Conservation (phyloP, 371 early-diverging fungal species). For the Neoconidiobolus thromboides region DNA sequence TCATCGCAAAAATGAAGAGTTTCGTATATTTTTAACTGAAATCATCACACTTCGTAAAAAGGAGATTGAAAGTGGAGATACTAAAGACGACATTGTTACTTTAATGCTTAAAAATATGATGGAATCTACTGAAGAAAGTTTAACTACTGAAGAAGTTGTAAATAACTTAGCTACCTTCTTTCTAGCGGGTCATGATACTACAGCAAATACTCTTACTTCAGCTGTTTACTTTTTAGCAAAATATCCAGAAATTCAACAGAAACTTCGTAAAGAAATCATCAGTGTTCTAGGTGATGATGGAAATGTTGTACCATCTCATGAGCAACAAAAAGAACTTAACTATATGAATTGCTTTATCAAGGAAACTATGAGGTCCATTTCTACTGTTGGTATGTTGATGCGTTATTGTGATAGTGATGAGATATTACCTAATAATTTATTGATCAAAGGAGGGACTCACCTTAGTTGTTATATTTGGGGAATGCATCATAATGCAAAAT, state of each 20-base stretch:
- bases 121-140: background rate
- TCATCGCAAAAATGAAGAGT: background rate
- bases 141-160: slow-evolving; percentile 8
- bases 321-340: background rate
- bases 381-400: background rate
- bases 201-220: slow-evolving; percentile 23
- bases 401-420: background rate
- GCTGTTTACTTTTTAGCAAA: slow-evolving; percentile 18
- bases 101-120: background rate
- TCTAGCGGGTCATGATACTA: slow-evolving; percentile 31
- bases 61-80: background rate
- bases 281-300: background rate
- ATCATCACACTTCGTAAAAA: background rate
- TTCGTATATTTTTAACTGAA: background rate
- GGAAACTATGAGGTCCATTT: background rate
- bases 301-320: background rate
- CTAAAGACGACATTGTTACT: background rate
- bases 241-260: slow-evolving; percentile 20
- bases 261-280: slow-evolving; percentile 21
- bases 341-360: slow-evolving; percentile 3
- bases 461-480: background rate
- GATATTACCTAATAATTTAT: no score
- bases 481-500: background rate
- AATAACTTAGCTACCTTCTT: slow-evolving; percentile 20
- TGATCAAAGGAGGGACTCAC: no score